A percentile compares a stretch with the other conserved stretches of the same genome.
Conservation (phyloP, 257 asterid species). For the Solanum stenotomum region DNA sequence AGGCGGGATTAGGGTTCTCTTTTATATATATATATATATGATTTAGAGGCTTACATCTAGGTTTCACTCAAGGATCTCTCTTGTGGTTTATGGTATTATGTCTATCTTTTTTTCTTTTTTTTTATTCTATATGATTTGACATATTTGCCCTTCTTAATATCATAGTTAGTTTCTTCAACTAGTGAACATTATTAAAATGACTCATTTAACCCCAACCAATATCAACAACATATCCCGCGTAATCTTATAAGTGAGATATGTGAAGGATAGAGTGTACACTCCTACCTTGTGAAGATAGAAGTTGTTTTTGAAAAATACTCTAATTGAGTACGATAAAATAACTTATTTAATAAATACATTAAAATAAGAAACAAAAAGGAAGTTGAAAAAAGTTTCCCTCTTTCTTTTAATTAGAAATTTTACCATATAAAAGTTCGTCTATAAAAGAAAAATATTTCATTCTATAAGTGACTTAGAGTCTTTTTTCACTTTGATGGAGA, state of each 20-base stretch:
- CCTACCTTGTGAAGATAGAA: background rate
- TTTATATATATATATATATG: no score
- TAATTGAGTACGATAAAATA: background rate
- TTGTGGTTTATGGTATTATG: background rate
- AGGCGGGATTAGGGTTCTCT: no score
- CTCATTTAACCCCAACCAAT: background rate
- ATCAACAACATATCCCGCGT: fast-evolving
- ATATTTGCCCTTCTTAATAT: background rate
- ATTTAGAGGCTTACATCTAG: background rate
- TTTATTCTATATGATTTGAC: background rate
- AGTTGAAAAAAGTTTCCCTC: background rate
- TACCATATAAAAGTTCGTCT: no score
- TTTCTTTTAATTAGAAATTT: background rate
- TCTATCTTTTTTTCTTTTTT: no score
- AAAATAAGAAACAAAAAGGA: background rate
- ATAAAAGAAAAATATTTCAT: no score
- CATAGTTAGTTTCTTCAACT: background rate
- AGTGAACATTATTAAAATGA: background rate
- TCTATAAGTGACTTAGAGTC: background rate
- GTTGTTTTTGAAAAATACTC: no score
- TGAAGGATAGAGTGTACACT: background rate
- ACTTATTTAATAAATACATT: no score
- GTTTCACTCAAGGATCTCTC: background rate
- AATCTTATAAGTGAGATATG: no score
- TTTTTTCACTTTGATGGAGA: background rate